Evolutionary conservation across 441 rosid genomes (phyloP), one percentile per base, ranked within the genome.

Genomic region (Adansonia rubrostipa): DNA sequence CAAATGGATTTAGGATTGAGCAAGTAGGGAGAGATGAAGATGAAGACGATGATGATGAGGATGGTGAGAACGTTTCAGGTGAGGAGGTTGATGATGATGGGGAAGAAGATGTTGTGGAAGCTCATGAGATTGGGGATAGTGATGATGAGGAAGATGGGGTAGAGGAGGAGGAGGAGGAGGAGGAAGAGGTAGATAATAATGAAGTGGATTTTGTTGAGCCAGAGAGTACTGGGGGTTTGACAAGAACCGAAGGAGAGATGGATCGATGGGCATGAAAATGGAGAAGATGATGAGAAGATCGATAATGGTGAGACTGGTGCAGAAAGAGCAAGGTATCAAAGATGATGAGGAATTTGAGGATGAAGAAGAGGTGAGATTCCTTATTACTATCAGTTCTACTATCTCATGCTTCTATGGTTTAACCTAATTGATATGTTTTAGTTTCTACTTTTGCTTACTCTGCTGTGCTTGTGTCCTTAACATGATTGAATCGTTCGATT

Each of bases 211-310:
- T 80, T 74, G 78, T 73, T 3, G 88, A 81, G 78, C 89, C 85
- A 1, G 89, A 76, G 80, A 86, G 84, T 74, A 84, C 82, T 2
- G 83, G 90, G 15, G 67, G 86, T 70, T 64, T 89, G 77, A 83
- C 81, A 1, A 82, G 89, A 51, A 80, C 86, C 0, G 91, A 86
- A 64, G 93, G 92, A 20, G 95, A 28, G 33, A 28, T 28, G 88
- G 85, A 91, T 91, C 84, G 93, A 91, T 84, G 95, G 88, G n/a
- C 95, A 91, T 86, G 95, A 91, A 65, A 92, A 87, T 69, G 93
- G 92, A 9, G 92, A 91, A 72, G 91, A 54, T 48, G 53, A 86
- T 64, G 91, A 71, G 17, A 90, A 84, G 92, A 90, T 77, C 33
- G 86, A 82, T 73, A 83, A 75, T 81, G 94, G 94, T n/a, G 94